Evolutionary conservation across 441 rosid species (phyloP).

Genomic region (Gossypium lobatum): DNA sequence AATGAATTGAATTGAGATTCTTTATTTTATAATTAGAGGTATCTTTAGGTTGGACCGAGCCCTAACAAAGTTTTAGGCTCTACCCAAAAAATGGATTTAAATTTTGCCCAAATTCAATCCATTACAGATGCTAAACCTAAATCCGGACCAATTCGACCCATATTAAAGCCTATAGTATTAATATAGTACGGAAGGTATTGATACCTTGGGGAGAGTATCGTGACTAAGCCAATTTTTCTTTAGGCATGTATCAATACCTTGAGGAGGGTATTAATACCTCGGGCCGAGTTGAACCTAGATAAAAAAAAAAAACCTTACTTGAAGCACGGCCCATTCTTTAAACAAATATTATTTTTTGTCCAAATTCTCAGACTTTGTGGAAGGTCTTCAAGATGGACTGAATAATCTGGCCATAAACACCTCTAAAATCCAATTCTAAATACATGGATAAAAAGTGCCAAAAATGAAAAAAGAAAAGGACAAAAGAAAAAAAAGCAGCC

Average conservation of each 20-base stretch:
- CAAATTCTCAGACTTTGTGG: accelerated
- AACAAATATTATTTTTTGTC: no score
- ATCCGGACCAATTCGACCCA: accelerated
- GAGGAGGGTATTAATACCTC: no score
- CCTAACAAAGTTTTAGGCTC: no score
- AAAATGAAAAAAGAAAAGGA: no score
- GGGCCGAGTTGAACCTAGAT: accelerated
- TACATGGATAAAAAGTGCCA: not conserved
- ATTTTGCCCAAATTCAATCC: not conserved
- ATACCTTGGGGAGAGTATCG: not conserved
- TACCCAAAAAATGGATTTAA: no score
- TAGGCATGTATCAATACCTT: not conserved
- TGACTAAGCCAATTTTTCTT: no score
- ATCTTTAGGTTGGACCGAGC: not conserved
- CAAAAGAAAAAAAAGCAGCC: not conserved
- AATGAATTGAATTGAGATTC: no score
- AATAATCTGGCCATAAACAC: not conserved
- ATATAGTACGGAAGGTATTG: not conserved
- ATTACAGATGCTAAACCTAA: not conserved
- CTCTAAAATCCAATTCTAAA: not conserved
- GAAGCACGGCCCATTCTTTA: no score
- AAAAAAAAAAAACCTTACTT: no score
- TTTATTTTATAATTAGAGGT: no score
- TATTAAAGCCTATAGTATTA: not conserved
- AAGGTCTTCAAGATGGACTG: no score